Evolutionary conservation across 257 asterid genomes (phyloP), one percentile per base, ranked within the genome.

Genomic region (Avicennia marina): DNA sequence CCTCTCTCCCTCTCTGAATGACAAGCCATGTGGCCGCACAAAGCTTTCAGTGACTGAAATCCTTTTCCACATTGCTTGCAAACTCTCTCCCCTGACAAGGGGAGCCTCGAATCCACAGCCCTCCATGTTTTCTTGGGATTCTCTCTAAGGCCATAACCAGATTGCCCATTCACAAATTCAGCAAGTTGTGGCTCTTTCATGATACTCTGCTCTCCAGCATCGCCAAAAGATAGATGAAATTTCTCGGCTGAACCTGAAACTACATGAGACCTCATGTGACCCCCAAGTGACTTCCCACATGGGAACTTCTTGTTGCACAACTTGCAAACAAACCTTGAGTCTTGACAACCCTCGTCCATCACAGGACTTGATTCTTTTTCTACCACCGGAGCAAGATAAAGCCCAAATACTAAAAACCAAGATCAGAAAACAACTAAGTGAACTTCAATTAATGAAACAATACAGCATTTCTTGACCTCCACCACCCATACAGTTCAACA

Each of bases 1-100:
- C 66, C 74, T 62, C 57, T 83, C n/a, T 90, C 95, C 72, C 55
- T 85, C 0, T 84, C 95, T 0, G 98, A 91, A 65, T 91, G 98
- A 60, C 86, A 88, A 65, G 98, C 98, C 98, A 91, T 91, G 63
- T 91, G 98, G 1, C 98, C 96, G 64, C 96, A 91, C 72, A 91
- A 65, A 10, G 98, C 98, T 57, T 91, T 91, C 78, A 78, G 16
- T 1, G 98, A 88, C 53, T 78, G 95, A 77, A 91, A 91, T 61
- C 82, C 84, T 72, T 91, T 91, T 25, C 98, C 96, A 67, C 98
- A 91, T 82, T 83, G 95, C 69, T 85, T 89, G 69, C 98, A 91
- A 15, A 88, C 61, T 57, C 57, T 80, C 52, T 81, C 95, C 58
- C 63, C 75, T 18, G 78, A 69, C 64, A 72, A 33, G 15, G 87